Evolutionary conservation across 2,329 filamentous ascomycete genomes (phyloP).

Genomic region (Mollisiaceae sp.): DNA sequence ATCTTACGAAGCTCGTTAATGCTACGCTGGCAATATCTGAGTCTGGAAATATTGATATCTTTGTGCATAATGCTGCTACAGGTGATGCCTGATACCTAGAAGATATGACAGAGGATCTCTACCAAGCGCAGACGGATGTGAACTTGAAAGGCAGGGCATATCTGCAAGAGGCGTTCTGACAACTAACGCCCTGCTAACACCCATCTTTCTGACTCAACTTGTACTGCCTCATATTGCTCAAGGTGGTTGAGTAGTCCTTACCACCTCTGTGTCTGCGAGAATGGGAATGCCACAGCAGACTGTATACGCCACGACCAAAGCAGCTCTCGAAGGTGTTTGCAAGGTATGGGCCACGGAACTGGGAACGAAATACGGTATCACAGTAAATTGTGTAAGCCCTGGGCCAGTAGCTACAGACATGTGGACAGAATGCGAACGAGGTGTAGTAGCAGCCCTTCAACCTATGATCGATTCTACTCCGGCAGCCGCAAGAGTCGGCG

Average conservation of each 20-base stretch:
- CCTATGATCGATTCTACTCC: constrained; percentile 20
- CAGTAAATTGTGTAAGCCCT: constrained; percentile 28
- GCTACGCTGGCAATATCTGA: constrained; percentile 20
- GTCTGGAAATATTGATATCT: constrained; percentile 36
- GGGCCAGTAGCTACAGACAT: constrained; percentile 30
- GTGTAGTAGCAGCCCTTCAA: constrained; percentile 18
- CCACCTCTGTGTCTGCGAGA: constrained; percentile 59
- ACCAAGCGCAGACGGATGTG: constrained; percentile 58
- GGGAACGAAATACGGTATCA: constrained; percentile 25
- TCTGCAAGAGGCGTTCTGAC: background rate
- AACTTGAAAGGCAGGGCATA: constrained; percentile 45
- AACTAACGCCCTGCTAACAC: constrained; percentile 49
- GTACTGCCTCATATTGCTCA: constrained; percentile 55
- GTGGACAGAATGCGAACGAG: constrained; percentile 22
- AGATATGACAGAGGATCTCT: constrained; percentile 55
- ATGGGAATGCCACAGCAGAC: constrained; percentile 51
- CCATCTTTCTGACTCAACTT: constrained; percentile 58
- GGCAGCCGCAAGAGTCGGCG: constrained; percentile 20
- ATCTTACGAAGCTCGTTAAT: constrained; percentile 21
- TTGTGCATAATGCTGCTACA: constrained; percentile 39
- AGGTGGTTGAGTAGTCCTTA: constrained; percentile 60
- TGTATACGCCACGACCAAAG: constrained; percentile 62
- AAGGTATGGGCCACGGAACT: constrained; percentile 29
- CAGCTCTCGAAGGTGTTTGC: constrained; percentile 49
- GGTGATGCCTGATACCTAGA: constrained; percentile 37